Evolutionary conservation across 2,329 filamentous ascomycete species (phyloP).

Genomic region (Colletotrichum sansevieriae): DNA sequence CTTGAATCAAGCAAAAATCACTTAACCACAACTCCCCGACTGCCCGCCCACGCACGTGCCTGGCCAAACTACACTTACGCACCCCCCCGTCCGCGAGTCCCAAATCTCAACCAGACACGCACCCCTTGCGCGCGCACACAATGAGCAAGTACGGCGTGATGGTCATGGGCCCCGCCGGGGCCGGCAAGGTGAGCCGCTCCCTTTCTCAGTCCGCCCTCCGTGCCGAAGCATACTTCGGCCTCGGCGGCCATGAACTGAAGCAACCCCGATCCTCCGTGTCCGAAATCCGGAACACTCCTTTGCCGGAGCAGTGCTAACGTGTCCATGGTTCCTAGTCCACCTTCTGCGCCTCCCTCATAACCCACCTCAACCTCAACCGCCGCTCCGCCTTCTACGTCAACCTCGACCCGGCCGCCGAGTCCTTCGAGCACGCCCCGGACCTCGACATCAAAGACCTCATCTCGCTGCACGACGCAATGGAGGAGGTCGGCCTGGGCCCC

Average conservation of each 20-base stretch:
- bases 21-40: not conserved
- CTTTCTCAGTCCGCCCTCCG: not conserved
- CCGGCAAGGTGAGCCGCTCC: slow-evolving; percentile 77
- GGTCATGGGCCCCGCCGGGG: slow-evolving; percentile 96
- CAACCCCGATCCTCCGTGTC: not conserved
- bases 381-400: slow-evolving; percentile 99
- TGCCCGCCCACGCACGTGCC: not conserved
- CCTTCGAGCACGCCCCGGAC: slow-evolving; percentile 91
- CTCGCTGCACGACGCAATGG: slow-evolving; percentile 95
- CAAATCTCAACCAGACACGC: not conserved
- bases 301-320: not conserved
- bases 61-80: slow-evolving; percentile 19
- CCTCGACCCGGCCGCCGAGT: slow-evolving; percentile 94
- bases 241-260: slow-evolving; percentile 1
- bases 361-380: slow-evolving; percentile 89
- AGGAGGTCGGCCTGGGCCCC: slow-evolving; percentile 89
- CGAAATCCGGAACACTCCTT: not conserved
- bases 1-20: slow-evolving; percentile 7
- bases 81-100: slow-evolving; percentile 6
- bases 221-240: slow-evolving; percentile 4
- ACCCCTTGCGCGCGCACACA: slow-evolving; percentile 44
- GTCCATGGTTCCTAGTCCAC: slow-evolving; percentile 73
- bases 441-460: slow-evolving; percentile 97
- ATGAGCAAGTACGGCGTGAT: slow-evolving; percentile 97
- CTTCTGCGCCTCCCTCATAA: slow-evolving; percentile 93